phyloP scores from a whole-genome alignment of 768 basidiomycete genomes.

The Ramaria rubella region DNA sequence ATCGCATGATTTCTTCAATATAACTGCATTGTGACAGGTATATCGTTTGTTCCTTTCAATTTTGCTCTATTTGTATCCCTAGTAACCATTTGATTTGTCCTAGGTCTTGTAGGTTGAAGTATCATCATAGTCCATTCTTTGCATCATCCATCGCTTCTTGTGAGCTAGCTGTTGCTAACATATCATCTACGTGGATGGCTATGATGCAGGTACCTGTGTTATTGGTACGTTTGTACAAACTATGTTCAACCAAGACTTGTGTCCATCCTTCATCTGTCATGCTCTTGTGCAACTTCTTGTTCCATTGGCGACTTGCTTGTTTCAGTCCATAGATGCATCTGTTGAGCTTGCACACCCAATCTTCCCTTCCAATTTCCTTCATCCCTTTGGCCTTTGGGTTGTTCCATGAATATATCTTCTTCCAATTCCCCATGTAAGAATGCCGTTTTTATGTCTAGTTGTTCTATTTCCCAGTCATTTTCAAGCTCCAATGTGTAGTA shows the following conservation, averaged over 20 bases:
- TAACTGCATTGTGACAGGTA: too few species aligned
- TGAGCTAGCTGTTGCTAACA: conserved; percentile 13
- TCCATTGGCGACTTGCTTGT: conserved; percentile 30
- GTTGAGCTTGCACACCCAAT: conserved; percentile 16
- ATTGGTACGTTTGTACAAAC: conserved; percentile 24
- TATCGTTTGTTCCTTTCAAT: too few species aligned
- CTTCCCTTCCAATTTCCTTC: conserved; percentile 14
- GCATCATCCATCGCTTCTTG: conserved; percentile 14
- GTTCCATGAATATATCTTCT: conserved; percentile 27
- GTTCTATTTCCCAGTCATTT: conserved; percentile 33
- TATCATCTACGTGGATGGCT: conserved; percentile 32
- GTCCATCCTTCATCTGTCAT: conserved; percentile 29
- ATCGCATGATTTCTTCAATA: too few species aligned
- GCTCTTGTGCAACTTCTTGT: conserved; percentile 24
- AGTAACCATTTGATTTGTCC: too few species aligned
- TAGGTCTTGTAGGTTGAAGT: too few species aligned
- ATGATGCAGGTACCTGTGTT: conserved; percentile 19
- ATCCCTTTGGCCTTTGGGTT: conserved; percentile 27
- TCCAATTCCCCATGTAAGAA: conserved; percentile 31
- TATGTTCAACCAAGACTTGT: conserved; percentile 24
- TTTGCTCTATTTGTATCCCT: too few species aligned
- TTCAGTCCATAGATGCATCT: conserved; percentile 33
- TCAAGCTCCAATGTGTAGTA: conserved; percentile 30
- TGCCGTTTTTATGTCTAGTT: too few species aligned
- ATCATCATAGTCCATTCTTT: too few species aligned